Percentiles rank a stretch among this genome's conserved stretches.
Conservation (phyloP, 176 grass and related monocot species). For the bread wheat (Triticum aestivum) region DNA sequence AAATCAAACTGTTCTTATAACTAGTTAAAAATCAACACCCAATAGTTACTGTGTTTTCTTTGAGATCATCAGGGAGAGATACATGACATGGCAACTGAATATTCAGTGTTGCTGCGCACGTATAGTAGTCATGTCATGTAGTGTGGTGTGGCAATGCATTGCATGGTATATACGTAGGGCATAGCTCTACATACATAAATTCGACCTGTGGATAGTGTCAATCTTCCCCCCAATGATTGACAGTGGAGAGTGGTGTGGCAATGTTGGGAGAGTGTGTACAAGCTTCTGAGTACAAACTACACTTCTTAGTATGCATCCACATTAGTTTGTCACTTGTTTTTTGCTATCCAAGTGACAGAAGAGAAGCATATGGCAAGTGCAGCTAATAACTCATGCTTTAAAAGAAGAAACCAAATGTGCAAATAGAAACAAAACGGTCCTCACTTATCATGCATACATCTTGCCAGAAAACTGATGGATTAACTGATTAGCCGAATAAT, state of each 20-base stretch:
- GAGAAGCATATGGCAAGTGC: not conserved
- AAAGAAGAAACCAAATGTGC: not conserved
- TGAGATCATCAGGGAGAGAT: not conserved
- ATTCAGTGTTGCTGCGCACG: not conserved
- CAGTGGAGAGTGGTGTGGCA: not conserved
- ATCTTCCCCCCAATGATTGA: conserved; percentile 43
- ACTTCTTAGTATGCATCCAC: not conserved
- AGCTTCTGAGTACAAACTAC: not conserved
- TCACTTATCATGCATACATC: not conserved
- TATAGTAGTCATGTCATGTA: conserved; percentile 16
- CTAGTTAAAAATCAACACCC: not conserved
- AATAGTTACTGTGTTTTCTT: not conserved
- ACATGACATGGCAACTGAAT: not conserved
- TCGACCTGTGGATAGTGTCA: conserved; percentile 4
- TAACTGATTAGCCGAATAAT: not conserved
- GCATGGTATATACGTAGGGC: conserved; percentile 22
- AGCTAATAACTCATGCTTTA: not conserved
- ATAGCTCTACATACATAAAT: not conserved
- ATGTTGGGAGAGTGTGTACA: no score
- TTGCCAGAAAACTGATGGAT: not conserved
- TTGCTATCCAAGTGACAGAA: conserved; percentile 3
- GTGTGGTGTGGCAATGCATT: not conserved
- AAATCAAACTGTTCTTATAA: not conserved
- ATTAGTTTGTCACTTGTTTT: not conserved
- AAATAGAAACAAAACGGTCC: not conserved